Base-by-base conservation (phyloP, 257 asterid species). In the Scutellaria minor region DNA sequence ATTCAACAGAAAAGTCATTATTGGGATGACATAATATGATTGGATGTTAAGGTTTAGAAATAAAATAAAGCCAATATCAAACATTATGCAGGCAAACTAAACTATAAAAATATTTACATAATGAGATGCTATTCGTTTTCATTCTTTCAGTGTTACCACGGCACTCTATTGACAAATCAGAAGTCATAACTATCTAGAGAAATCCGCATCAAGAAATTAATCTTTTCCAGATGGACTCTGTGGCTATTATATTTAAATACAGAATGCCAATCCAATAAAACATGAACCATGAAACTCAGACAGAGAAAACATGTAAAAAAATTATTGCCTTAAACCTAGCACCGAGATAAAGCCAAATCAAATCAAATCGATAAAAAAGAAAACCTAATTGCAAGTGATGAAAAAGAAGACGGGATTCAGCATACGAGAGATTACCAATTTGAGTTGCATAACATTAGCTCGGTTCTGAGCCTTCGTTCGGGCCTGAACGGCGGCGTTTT, bases 391-490 rank as follows among this genome's bases (percentile, higher is more conserved):
- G 41, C 62, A 78, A 75, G 14, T 42, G 39, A n/a, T 11, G 47
- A 41, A 53, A 55, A 42, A 7, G 12, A 41, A 6, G 3, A 58
- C 14, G 6, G 10, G 65, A 68, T 39, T 48, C 46, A 18, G 40
- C 8, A 31, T 2, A 62, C 8, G 54, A 75, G 15, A 40, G 27
- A 39, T 67, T 65, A 93, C 98, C 89, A 89, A 79, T 86, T 93
- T 93, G 78, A 93, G 96, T 66, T 93, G 97, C 97, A 91, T 83
- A 56, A 93, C 96, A 83, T 89, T 93, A 61, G 96, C 94, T 20
- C 98, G 97, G 70, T 83, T 89, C 90, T 89, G 98, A 14, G 95
- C 91, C 89, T 93, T 93, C 22, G 97, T 81, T 15, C 98, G 96
- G 74, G 94, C 98, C 90, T 89, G 98, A 75, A 91, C 93, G 78